Base-by-base conservation (phyloP, 106 monocot genomes). In the Platanthera zijinensis region DNA sequence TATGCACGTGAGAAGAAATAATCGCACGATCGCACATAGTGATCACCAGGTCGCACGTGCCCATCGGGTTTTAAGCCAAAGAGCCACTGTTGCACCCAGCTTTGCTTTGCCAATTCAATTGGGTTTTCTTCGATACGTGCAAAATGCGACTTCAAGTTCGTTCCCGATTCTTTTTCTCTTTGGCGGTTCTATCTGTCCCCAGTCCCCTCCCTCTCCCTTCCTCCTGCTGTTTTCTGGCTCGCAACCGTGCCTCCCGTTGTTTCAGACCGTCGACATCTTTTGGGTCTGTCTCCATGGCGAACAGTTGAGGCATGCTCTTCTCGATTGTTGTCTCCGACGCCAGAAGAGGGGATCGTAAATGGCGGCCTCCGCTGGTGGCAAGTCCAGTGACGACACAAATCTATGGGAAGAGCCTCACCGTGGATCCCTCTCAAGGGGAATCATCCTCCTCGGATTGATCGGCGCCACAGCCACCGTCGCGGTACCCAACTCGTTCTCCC, bases 401-500 rank as follows among this genome's bases (percentile, higher is more conserved):
- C 51, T 18, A 51, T 56, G 74, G 74, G 52, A 70, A 22, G 53
- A 73, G 69, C 14, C 52, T 15, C 59, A 81, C 66, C 69, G 64
- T 45, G 82, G 71, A 2, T n/a, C 52, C 9, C 48, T 52, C 69
- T 71, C 88, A 22, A 48, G 74, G 75, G 78, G 80, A 10, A 62
- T 79, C 52, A 50, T 85, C 52, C 53, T 88, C 75, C 81, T 81
- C 69, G 85, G 80, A 22, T 72, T 88, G 71, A 69, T 88, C 47
- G 85, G 85, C 48, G 88, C 83, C 62, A 76, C 82, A 22, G 80
- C 80, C 73, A 83, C 85, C 64, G 28, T 83, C 45, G 83, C 83
- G 71, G 88, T 88, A 85, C 14, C 52, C 47, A 50, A 7, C n/a
- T 72, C 63, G 48, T 21, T 57, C 11, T n/a, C 57, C 61, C 39